A percentile compares a stretch with the other conserved stretches of the same genome.
These are phyloP conservation scores for Craterostigma plantagineum DNA, from an alignment of 257 asterid genomes.

Conservation along the genomic window DNA sequence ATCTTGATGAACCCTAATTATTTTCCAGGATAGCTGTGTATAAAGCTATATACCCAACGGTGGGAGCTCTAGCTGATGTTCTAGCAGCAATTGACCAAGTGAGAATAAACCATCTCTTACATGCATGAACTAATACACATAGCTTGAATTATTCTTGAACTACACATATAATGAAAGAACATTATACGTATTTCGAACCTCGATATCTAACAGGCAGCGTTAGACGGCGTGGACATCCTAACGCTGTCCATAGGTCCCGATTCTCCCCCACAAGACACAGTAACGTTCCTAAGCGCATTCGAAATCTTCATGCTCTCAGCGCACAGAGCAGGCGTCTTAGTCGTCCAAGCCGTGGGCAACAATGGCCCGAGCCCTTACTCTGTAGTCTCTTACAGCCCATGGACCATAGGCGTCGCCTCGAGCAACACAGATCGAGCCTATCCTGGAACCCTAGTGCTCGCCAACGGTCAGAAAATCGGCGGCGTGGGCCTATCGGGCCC, in stretches of 20 bases:
- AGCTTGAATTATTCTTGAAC: too few relatives aligned
- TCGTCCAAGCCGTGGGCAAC: constrained; percentile 78
- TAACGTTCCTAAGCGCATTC: constrained; percentile 56
- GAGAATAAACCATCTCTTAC: constrained; percentile 7
- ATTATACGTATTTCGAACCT: too few relatives aligned
- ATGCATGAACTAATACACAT: background rate
- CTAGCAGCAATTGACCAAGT: constrained; percentile 93
- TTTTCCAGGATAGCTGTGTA: constrained; percentile 68
- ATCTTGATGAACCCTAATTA: background rate
- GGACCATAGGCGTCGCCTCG: constrained; percentile 69
- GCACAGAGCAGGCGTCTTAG: constrained; percentile 57
- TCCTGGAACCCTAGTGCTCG: constrained; percentile 65
- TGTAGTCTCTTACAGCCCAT: constrained; percentile 75
- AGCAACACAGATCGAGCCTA: constrained; percentile 59
- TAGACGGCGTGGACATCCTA: constrained; percentile 74
- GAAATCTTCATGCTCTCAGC: constrained; percentile 81
- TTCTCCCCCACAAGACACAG: constrained; percentile 52
- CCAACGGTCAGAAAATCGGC: constrained; percentile 31
- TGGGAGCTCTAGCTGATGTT: constrained; percentile 73
- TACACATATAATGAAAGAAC: too few relatives aligned
- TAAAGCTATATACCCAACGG: constrained; percentile 73
- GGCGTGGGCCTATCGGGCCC: constrained; percentile 84
- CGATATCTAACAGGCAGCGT: constrained; percentile 38
- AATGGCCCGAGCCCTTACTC: constrained; percentile 69
- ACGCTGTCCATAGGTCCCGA: constrained; percentile 78